Percentiles rank a stretch among this genome's conserved stretches.
Conservation (phyloP, 345 rosid genomes). For the Lumnitzera racemosa region DNA sequence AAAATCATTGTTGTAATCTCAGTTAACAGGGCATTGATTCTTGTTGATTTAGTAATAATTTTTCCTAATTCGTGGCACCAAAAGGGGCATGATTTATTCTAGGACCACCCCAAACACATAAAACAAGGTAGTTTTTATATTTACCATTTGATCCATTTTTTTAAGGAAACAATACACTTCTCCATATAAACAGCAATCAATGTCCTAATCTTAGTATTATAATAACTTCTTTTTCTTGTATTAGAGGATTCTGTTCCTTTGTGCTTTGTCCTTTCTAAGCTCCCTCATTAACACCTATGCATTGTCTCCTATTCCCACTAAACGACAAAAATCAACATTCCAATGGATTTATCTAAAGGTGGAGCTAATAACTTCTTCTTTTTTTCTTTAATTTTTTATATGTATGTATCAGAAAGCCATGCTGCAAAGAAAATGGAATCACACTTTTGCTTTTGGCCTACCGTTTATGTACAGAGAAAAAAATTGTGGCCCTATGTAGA, state of each 20-base stretch:
- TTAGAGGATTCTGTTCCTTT: conserved; percentile 13
- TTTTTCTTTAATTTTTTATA: too few relatives aligned
- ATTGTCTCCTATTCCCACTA: conserved; percentile 28
- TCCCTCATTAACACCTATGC: conserved; percentile 23
- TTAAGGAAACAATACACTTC: not conserved
- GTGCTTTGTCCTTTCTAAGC: conserved; percentile 25
- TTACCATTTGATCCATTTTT: not conserved
- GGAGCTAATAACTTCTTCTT: too few relatives aligned
- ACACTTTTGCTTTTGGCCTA: too few relatives aligned
- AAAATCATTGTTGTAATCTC: conserved; percentile 4
- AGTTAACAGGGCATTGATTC: not conserved
- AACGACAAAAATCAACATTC: conserved; percentile 42
- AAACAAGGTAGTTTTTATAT: not conserved
- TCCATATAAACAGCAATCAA: conserved; percentile 19
- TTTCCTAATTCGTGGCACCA: not conserved
- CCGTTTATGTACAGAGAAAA: too few relatives aligned
- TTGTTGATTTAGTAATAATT: not conserved
- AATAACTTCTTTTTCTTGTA: not conserved
- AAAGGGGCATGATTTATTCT: not conserved
- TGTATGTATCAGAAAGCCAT: too few relatives aligned
- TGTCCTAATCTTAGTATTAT: conserved; percentile 16
- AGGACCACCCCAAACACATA: conserved; percentile 11
- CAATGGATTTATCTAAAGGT: conserved; percentile 8
- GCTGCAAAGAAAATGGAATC: too few relatives aligned
- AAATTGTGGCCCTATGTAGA: too few relatives aligned